A percentile compares a stretch with the other conserved stretches of the same genome.
Conservation (phyloP, 1,284 basidiomycete species). For the Rhodotorula sp. region DNA sequence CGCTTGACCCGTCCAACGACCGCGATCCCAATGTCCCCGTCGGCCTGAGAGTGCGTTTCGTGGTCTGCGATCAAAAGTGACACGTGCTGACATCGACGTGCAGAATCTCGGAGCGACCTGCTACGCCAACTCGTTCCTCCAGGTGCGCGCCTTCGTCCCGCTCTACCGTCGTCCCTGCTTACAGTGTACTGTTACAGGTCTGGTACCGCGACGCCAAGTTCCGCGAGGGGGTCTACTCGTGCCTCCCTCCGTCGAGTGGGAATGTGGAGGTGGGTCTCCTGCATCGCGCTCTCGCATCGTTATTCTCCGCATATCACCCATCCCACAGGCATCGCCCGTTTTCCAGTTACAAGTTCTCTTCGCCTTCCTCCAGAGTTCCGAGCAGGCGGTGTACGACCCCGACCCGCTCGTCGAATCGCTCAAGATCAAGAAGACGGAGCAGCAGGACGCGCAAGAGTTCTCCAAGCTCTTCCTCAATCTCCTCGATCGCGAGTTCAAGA, state of each 20-base stretch:
- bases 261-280: conserved; percentile 58
- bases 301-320: neutral
- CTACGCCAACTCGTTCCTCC: conserved; percentile 78
- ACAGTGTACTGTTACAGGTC: conserved; percentile 54
- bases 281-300: neutral
- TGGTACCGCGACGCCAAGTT: conserved; percentile 68
- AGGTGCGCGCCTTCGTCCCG: conserved; percentile 57
- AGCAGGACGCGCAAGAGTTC: conserved; percentile 96
- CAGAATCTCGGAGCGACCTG: conserved; percentile 85
- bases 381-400: conserved; percentile 73
- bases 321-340: conserved; percentile 48
- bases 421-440: conserved; percentile 72
- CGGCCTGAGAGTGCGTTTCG: conserved; percentile 66
- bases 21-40: conserved; percentile 66
- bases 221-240: conserved; percentile 62
- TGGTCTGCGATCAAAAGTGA: neutral
- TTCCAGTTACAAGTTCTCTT: conserved; percentile 59
- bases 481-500: conserved; percentile 78
- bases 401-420: conserved; percentile 77
- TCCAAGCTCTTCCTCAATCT: conserved; percentile 89
- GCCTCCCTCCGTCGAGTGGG: conserved; percentile 58
- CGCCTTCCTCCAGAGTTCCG: conserved; percentile 74
- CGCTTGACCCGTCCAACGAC: conserved; percentile 59
- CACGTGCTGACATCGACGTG: neutral
- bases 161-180: neutral